These are phyloP conservation scores for Ballota nigra DNA, from an alignment of 257 asterid genomes.

Conservation along the genomic window DNA sequence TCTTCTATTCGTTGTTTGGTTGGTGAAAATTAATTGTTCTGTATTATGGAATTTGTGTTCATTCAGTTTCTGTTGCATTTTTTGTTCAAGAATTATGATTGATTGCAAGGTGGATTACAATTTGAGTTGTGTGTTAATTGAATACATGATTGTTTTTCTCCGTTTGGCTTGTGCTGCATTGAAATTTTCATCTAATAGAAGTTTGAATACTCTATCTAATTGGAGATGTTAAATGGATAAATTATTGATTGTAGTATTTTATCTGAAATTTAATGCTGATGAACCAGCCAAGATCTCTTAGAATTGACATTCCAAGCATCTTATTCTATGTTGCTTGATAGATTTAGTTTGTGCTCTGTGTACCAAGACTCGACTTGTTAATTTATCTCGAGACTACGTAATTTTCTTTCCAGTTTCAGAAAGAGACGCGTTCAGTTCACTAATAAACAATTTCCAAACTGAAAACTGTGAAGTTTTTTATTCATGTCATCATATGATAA, in stretches of 20 bases:
- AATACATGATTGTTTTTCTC: background rate
- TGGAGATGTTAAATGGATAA: too few species aligned
- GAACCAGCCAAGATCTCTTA: too few species aligned
- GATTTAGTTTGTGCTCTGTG: too few species aligned
- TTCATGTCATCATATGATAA: background rate
- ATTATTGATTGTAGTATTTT: background rate
- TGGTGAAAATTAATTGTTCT: too few species aligned
- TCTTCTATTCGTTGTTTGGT: background rate
- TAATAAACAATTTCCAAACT: too few species aligned
- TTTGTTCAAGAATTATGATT: background rate
- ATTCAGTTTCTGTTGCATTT: slow-evolving; percentile 10
- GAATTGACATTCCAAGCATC: too few species aligned
- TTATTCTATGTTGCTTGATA: too few species aligned
- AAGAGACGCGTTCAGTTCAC: too few species aligned
- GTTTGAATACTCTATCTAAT: background rate
- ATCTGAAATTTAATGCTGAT: background rate
- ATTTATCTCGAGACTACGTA: too few species aligned
- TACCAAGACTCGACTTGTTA: too few species aligned
- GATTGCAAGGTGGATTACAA: slow-evolving; percentile 2
- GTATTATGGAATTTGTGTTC: slow-evolving; percentile 14
- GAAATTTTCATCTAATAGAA: background rate
- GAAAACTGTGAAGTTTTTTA: too few species aligned
- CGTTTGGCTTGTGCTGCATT: slow-evolving; percentile 10
- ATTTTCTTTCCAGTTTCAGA: too few species aligned
- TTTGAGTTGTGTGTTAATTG: slow-evolving; percentile 8